Evolutionary conservation across 2,329 filamentous ascomycete genomes (phyloP), one percentile per base, ranked within the genome.

Genomic region (Lachnum nothofagi): DNA sequence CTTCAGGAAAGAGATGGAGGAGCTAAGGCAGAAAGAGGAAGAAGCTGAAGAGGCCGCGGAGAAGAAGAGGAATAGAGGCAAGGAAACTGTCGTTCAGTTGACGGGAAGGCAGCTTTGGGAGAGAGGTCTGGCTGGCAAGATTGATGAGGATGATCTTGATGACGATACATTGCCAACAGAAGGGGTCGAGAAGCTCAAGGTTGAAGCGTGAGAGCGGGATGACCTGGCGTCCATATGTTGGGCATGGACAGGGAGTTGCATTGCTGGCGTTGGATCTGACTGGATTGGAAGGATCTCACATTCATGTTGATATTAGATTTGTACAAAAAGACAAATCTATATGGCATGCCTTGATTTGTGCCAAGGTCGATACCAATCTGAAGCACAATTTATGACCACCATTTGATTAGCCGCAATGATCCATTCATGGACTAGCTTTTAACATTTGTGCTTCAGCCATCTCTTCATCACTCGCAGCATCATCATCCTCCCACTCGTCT

Each of bases 1-100:
- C 8, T 98, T 97, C 65, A 66, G 81, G 53, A 73, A 76, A 63
- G 93, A 97, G 73, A 84, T 91, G 80, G 84, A 85, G 64, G 91
- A 93, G 63, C 72, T 78, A 64, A 79, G 82, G 58, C 68, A 72
- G 59, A 76, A 70, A 58, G 78, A 83, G 60, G 85, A 87, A 67
- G 88, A 91, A 64, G 79, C 78, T 56, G 87, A 91, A 60, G 80
- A 87, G 55, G 74, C 83, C 27, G 89, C 91, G 42, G 91, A 95
- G 70, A 80, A 88, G 70, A 90, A 88, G 70, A 85, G 88, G 72
- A 81, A 83, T 16, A 85, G 75, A 62, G 75, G 82, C 51, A 93
- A 88, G 74, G 87, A 88, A 52, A 81, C 87, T 14, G 78, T 83
- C 33, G 79, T 75, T 61, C 83, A 76, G 63, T 68, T 91, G 57